Evolutionary conservation across 2,329 filamentous ascomycete genomes (phyloP).

Genomic region (Cyclaneusma minus): DNA sequence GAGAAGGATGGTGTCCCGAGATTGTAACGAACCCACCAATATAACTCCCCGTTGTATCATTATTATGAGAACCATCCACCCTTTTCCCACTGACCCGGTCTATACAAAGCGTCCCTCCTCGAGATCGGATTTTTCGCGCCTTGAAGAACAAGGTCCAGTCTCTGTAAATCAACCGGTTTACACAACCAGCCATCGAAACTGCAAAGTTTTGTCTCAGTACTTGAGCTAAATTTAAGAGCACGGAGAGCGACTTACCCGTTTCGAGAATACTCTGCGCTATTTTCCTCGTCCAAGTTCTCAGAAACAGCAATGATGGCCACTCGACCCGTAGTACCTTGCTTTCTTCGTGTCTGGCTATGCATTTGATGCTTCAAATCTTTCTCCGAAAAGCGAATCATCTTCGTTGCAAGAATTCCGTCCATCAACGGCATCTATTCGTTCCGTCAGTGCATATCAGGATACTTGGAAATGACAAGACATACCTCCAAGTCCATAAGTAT

Average conservation of each 20-base stretch:
- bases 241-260: too few relatives aligned
- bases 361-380: constrained; percentile 4
- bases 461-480: neutral
- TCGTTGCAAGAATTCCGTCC: constrained; percentile 8
- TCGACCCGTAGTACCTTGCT: constrained; percentile 3
- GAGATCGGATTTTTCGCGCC: constrained; percentile 7
- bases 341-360: too few relatives aligned
- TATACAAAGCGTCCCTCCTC: constrained; percentile 6
- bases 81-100: constrained; percentile 8
- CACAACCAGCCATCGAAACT: constrained; percentile 13
- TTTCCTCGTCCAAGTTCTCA: constrained; percentile 7
- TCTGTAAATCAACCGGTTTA: constrained; percentile 10
- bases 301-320: constrained; percentile 13
- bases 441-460: neutral
- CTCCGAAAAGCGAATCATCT: constrained; percentile 12
- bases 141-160: constrained; percentile 9
- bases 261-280: too few relatives aligned
- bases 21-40: too few relatives aligned
- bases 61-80: constrained; percentile 16
- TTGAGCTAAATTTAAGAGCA: too few relatives aligned
- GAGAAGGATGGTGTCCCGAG: too few relatives aligned
- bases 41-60: too few relatives aligned
- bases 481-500: constrained; percentile 15
- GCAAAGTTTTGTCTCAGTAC: too few relatives aligned
- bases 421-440: constrained; percentile 15